Evolutionary conservation across 1,284 basidiomycete species (phyloP).

Genomic region (Fomitopsis schrenkii): DNA sequence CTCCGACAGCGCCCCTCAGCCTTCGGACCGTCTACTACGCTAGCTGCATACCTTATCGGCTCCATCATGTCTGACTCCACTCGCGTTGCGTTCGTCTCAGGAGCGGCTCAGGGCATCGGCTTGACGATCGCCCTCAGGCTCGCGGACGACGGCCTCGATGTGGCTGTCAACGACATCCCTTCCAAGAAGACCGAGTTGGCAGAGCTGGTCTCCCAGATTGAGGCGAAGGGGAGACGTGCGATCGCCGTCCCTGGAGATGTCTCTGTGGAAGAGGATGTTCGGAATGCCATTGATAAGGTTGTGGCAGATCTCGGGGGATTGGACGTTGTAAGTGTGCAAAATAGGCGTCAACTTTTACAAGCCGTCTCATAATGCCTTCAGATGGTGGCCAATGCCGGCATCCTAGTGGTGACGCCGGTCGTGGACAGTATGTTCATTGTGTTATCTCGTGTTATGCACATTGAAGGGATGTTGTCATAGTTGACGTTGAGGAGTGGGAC

Average conservation of each 20-base stretch:
- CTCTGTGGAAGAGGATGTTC: constrained; percentile 31
- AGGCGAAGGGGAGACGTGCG: constrained; percentile 21
- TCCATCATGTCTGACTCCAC: background rate
- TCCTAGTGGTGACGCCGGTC: constrained; percentile 17
- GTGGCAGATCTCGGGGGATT: constrained; percentile 11
- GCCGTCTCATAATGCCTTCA: constrained; percentile 1
- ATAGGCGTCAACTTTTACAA: background rate
- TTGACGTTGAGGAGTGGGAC: constrained; percentile 22
- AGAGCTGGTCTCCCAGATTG: constrained; percentile 25
- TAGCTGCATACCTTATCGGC: background rate
- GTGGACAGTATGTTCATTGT: constrained; percentile 16
- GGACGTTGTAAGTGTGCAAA: constrained; percentile 6
- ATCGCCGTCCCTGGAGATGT: constrained; percentile 30
- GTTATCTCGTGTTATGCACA: background rate
- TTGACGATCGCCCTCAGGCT: constrained; percentile 35
- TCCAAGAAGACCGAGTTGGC: constrained; percentile 22
- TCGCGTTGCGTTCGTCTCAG: constrained; percentile 29
- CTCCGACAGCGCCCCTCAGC: background rate
- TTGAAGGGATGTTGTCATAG: constrained; percentile 6
- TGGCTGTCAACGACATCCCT: constrained; percentile 34
- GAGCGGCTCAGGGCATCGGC: constrained; percentile 35
- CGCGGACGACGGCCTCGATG: constrained; percentile 35
- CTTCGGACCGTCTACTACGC: background rate
- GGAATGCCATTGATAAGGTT: constrained; percentile 25
- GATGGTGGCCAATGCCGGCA: constrained; percentile 33